phyloP scores from a whole-genome alignment of 1,284 basidiomycete species.

The Taiwanofungus camphoratus region DNA sequence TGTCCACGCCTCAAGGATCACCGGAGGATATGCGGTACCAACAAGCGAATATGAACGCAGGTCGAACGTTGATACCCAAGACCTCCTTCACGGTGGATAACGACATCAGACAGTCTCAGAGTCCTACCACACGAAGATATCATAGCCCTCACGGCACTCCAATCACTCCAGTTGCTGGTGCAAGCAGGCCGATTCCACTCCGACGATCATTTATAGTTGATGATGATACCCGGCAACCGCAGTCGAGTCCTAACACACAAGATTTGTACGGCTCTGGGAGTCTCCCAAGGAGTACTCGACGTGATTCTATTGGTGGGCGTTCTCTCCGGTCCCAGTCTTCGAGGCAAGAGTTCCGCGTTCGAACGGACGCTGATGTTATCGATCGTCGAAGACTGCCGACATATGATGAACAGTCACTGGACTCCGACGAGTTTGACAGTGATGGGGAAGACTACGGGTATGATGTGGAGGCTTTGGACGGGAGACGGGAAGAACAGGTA shows the following conservation, averaged over 20 bases:
- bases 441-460: conserved; percentile 29
- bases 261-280: conserved; percentile 13
- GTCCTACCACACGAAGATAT: conserved; percentile 6
- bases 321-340: conserved; percentile 25
- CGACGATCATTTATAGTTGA: conserved; percentile 7
- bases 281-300: conserved; percentile 13
- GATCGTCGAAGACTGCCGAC: conserved; percentile 17
- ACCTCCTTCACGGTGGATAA: conserved; percentile 17
- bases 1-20: conserved; percentile 18
- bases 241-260: conserved; percentile 1
- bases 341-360: conserved; percentile 17
- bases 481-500: conserved; percentile 12
- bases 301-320: conserved; percentile 21
- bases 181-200: neutral
- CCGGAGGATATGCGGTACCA: conserved; percentile 20
- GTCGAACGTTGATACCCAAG: conserved; percentile 17
- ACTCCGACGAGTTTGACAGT: conserved; percentile 20
- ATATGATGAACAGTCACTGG: conserved; percentile 31
- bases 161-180: neutral
- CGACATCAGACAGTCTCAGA: conserved; percentile 14
- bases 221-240: neutral
- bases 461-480: conserved; percentile 23
- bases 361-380: conserved; percentile 10
- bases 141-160: conserved; percentile 10
- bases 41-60: conserved; percentile 11